Conservation (phyloP, 1,284 basidiomycete species). For the Trichosporon coremiiforme region DNA sequence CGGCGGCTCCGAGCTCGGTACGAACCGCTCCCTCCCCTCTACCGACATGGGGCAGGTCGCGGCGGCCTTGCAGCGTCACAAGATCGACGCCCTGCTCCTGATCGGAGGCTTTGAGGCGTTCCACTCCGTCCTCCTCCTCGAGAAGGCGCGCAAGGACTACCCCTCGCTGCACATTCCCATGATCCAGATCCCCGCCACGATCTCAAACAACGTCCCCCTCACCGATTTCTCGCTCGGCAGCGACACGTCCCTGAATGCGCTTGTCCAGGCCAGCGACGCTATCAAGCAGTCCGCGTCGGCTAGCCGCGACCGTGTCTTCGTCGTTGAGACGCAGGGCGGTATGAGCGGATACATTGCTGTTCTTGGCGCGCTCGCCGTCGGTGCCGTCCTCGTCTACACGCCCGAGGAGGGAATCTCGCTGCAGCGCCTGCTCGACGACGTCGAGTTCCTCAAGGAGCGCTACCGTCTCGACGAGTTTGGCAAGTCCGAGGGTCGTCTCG, state of each 20-base stretch:
- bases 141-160: conserved; percentile 77
- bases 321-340: conserved; percentile 97
- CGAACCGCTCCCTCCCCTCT: conserved; percentile 85
- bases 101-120: conserved; percentile 98
- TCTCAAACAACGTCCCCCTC: conserved; percentile 97
- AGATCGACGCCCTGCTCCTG: conserved; percentile 78
- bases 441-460: conserved; percentile 83
- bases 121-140: conserved; percentile 73
- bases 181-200: conserved; percentile 89
- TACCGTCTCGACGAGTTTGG: conserved; percentile 86
- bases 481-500: conserved; percentile 86
- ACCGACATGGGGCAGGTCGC: conserved; percentile 84
- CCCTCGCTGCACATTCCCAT: conserved; percentile 92
- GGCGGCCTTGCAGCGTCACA: conserved; percentile 83
- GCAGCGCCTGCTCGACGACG: conserved; percentile 77
- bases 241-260: conserved; percentile 92
- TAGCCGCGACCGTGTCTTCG: conserved; percentile 91
- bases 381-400: conserved; percentile 90
- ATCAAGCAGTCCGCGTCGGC: conserved; percentile 98
- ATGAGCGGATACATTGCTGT: conserved; percentile 94
- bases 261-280: conserved; percentile 96
- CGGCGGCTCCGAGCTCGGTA: conserved; percentile 97
- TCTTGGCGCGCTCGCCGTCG: conserved; percentile 89
- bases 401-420: conserved; percentile 88
- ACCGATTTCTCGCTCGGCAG: conserved; percentile 94